Percentiles rank a stretch among this genome's conserved stretches.
phyloP scores from a whole-genome alignment of 2,329 filamentous ascomycete genomes.

The Pseudogymnoascus sp. region DNA sequence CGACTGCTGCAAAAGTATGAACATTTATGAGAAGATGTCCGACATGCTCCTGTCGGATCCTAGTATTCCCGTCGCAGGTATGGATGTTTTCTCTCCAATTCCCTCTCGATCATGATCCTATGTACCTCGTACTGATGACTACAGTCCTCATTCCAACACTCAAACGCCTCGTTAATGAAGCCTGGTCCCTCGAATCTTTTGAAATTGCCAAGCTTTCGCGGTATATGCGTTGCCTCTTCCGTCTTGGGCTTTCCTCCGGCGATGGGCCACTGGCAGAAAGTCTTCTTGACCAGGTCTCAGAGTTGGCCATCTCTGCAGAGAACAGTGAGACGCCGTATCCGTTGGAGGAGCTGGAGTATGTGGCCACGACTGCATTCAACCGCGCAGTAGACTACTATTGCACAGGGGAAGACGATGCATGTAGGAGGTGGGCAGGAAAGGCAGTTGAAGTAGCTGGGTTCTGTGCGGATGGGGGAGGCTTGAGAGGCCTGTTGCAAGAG shows the following conservation, averaged over 20 bases:
- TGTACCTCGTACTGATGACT: slow-evolving; percentile 38
- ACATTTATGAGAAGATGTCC: slow-evolving; percentile 55
- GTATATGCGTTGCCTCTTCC: slow-evolving; percentile 74
- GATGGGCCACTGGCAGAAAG: slow-evolving; percentile 46
- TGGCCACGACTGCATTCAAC: slow-evolving; percentile 64
- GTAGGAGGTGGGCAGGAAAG: slow-evolving; percentile 36
- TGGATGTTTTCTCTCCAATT: slow-evolving; percentile 5
- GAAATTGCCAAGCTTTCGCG: slow-evolving; percentile 57
- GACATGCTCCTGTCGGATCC: slow-evolving; percentile 48
- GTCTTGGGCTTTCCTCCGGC: slow-evolving; percentile 53
- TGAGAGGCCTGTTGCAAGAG: slow-evolving; percentile 23
- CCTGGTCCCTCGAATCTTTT: slow-evolving; percentile 50
- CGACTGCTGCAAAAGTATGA: slow-evolving; percentile 36
- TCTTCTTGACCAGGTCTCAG: slow-evolving; percentile 54
- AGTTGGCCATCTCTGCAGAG: slow-evolving; percentile 21
- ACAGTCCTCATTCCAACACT: slow-evolving; percentile 38
- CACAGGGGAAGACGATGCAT: slow-evolving; percentile 45
- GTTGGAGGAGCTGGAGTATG: slow-evolving; percentile 64
- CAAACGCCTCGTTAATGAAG: slow-evolving; percentile 62
- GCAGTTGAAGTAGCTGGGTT: slow-evolving; percentile 28
- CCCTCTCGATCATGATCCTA: slow-evolving; percentile 14
- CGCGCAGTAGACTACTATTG: slow-evolving; percentile 61
- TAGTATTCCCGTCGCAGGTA: background rate
- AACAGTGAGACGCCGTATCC: slow-evolving; percentile 50
- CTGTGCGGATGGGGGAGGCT: slow-evolving; percentile 23